These are phyloP conservation scores for Coemansia sp. DNA, from an alignment of 192 early-diverging fungal genomes.

Conservation along the genomic window DNA sequence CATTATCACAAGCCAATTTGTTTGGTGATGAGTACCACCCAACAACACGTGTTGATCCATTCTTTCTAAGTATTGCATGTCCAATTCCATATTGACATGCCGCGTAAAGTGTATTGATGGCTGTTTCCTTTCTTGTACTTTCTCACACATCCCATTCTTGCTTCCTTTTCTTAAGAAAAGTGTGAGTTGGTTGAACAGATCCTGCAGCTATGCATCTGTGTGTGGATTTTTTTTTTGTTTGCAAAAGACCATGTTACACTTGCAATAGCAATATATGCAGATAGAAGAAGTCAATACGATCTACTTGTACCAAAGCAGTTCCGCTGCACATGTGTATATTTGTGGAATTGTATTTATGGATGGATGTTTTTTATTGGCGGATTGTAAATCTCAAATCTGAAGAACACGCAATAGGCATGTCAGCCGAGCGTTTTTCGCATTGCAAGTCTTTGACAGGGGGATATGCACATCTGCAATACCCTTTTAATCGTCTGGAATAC, in stretches of 20 bases:
- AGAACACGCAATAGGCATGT: neutral
- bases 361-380: neutral
- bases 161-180: neutral
- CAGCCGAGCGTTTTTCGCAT: neutral
- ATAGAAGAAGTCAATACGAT: neutral
- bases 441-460: neutral
- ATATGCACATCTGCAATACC: neutral
- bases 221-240: neutral
- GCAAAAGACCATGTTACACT: neutral
- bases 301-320: no score
- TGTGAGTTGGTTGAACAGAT: neutral
- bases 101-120: no score
- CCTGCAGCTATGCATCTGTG: neutral
- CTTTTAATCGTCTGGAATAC: neutral
- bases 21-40: neutral
- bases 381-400: neutral
- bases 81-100: neutral
- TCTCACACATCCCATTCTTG: neutral
- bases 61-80: neutral
- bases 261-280: neutral
- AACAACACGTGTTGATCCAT: neutral
- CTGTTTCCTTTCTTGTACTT: neutral
- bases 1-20: neutral
- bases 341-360: neutral
- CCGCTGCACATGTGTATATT: neutral